A percentile compares a stretch with the other conserved stretches of the same genome.
These are phyloP conservation scores for Mycena rosella DNA, from an alignment of 768 basidiomycete species.

Conservation along the genomic window DNA sequence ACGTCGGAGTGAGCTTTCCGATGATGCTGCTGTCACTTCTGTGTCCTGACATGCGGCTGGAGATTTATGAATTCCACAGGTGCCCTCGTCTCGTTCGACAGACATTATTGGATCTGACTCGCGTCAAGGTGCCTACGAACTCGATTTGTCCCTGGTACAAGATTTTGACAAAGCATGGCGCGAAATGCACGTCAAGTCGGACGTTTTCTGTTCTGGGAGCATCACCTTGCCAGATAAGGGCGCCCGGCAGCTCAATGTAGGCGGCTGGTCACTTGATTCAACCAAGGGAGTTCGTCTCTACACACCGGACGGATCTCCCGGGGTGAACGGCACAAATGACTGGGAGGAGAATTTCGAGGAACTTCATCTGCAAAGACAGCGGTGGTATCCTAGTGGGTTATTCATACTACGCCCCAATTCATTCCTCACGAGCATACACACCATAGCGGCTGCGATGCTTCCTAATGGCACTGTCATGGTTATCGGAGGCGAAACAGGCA, in stretches of 20 bases:
- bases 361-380: slow-evolving; percentile 65
- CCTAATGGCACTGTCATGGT: slow-evolving; percentile 74
- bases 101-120: no score
- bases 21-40: not conserved
- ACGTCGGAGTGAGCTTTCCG: slow-evolving; percentile 61
- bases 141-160: slow-evolving; percentile 70
- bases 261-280: slow-evolving; percentile 78
- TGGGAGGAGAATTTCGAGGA: slow-evolving; percentile 80
- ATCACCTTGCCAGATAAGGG: slow-evolving; percentile 82
- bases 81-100: no score
- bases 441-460: slow-evolving; percentile 72
- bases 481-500: slow-evolving; percentile 76
- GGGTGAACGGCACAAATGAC: slow-evolving; percentile 80
- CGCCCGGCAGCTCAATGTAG: slow-evolving; percentile 74
- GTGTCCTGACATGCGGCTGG: not conserved
- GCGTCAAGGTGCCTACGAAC: slow-evolving; percentile 75
- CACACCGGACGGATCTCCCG: slow-evolving; percentile 74
- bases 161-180: slow-evolving; percentile 74
- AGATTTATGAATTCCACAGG: slow-evolving; percentile 77
- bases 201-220: slow-evolving; percentile 85
- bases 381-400: slow-evolving; percentile 50
- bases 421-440: not conserved
- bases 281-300: slow-evolving; percentile 83
- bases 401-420: not conserved
- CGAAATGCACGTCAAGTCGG: slow-evolving; percentile 79